Evolutionary conservation across 495 filamentous ascomycete species (phyloP), one percentile per base, ranked within the genome.

Genomic region (Podospora comata): DNA sequence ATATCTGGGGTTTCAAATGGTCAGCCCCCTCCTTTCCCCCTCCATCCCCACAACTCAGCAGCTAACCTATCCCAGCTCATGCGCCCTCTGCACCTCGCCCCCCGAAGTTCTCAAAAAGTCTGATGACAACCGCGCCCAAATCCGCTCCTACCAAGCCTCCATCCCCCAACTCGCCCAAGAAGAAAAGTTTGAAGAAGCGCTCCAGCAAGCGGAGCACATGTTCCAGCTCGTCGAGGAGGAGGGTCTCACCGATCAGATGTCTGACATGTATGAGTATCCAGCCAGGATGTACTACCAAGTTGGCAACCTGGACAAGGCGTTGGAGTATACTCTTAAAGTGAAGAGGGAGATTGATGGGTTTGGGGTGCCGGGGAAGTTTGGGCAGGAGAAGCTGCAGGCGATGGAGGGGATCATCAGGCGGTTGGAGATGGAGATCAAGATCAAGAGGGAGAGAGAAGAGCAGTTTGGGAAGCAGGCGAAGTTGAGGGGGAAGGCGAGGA

Each of bases 311-410:
- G 68, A 68, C 16, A 74, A 70, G 27, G 79, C 76, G 1, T 63
- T 70, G 20, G 73, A 69, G 62, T 78, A 76, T 9, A 70, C 67
- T 0, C 64, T 67, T 44, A 55, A 71, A 58, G 73, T 73, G 0
- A 56, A 75, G 60, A 26, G 53, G 1, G 76, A 79, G 61, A 19
- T 76, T 13, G 66, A 62, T 48, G 68, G 60, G 23, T 70, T 64
- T 26, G 72, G 72, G 0, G 66, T 71, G 85, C 92, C 65, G 59
- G 75, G 70, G 0, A 39, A 58, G 27, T 64, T 60, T 13, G 72
- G 57, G 0, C 18, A 53, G 39, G 30, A 61, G 5, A 69, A 68
- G 57, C 26, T 70, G 3, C 34, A 60, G 54, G 67, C 64, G 56
- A 5, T 72, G 62, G 34, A 68, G 18, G 64, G 58, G 0, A 26